Base-by-base conservation (phyloP, 1,284 basidiomycete genomes). In the Trichosporon asahii region DNA sequence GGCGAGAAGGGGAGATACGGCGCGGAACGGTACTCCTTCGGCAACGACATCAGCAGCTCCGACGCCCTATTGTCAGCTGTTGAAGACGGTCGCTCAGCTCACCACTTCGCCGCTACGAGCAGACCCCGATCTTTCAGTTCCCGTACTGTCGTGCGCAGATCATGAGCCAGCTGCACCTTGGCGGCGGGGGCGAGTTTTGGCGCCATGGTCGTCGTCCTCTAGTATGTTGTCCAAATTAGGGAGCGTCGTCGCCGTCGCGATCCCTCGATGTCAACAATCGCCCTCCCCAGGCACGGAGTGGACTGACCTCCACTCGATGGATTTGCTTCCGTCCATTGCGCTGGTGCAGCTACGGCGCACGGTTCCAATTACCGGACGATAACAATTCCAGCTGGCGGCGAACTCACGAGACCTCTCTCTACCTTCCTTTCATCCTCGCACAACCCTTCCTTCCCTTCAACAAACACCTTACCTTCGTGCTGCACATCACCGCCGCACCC, bases 81-180 rank as follows among this genome's bases (percentile, higher is more conserved):
- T 12, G 31, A 66, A 25, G 15, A 40, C 49, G 12, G 2, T 14
- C 0, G 35, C 3, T 6, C 12, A 44, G 69, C 78, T 68, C 27
- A 83, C 84, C 84, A 84, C 70, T 84, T 84, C 1, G 83, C 77
- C 3, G 80, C 77, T 2, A 82, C 78, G 46, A 83, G 70, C 31
- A 84, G 72, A 0, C 84, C 84, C 40, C 84, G 71, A 66, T 84
- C 83, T 66, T 76, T 74, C 35, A 83, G 78, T 70, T 84, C 83
- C 27, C 76, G 71, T 7, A 81, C 74, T 0, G 83, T 76, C 15
- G 70, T 68, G 14, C 84, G 72, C 6, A 84, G 72, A 15, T 84
- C 82, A 46, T 81, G 75, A 0, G 82, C 82, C 67, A 84, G 76
- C 57, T 79, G 74, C n/a, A 77, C 73, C 57, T 72, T 76, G 6